Evolutionary conservation across 1,284 basidiomycete genomes (phyloP), one percentile per base, ranked within the genome.

Genomic region (Microstroma glucosiphilum): DNA sequence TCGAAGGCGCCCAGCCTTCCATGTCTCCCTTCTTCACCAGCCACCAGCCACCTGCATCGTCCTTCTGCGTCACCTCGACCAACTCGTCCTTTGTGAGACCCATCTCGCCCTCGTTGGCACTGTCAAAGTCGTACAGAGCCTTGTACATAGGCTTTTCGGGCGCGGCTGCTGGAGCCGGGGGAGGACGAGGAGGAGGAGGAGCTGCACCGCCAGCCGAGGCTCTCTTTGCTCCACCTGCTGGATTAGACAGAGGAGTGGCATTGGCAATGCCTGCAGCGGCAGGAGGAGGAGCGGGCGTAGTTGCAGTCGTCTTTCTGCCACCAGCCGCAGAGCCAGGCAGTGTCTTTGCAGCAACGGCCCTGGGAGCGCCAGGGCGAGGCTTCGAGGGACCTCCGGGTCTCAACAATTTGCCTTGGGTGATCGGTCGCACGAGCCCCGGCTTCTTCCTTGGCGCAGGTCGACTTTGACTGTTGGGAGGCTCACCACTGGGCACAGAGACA

Each of bases 1-100:
- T 97, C 91, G 84, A 90, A 89, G 85, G 92, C 17, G 92, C 90
- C 93, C 93, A 98, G 15, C 92, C 94, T 79, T 97, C 92, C 23
- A 82, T 81, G 0, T 85, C 86, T 61, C 84, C 85, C 81, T 91
- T 93, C 83, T 89, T 91, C 58, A 97, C 88, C 51, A 97, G 84
- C 92, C 94, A 97, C 94, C 94, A 98, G 1, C 85, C 41, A n/a
- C 66, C 70, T 23, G 53, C 70, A 30, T 67, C 61, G 89, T 96
- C 92, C 82, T 96, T 92, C 82, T 96, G 88, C 59, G 93, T 83
- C 13, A 98, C 83, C 80, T 97, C 92, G 1, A 97, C 89, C 2
- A 90, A 66, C 64, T 97, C 94, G 73, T 92, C 94, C 80, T 96
- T 96, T 69, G 84, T 85, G 56, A 98, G 81, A 8, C 87, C 83